Evolutionary conservation across 78 protist genomes (phyloP).

Genomic region (Dictyostelium brefeldianum): DNA sequence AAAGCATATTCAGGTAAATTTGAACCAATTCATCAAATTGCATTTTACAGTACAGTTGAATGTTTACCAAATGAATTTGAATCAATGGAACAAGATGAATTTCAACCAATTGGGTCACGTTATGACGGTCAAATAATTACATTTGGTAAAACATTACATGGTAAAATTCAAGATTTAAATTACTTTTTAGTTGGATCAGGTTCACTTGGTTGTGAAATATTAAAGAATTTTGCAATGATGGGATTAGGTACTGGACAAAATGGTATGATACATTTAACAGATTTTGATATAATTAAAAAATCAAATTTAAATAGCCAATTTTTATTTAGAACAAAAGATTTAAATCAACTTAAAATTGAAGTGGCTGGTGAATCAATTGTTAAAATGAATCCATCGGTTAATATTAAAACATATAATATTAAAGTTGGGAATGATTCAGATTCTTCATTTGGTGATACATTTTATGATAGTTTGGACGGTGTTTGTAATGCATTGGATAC

Average conservation of each 20-base stretch:
- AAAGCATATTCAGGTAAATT: constrained; percentile 98
- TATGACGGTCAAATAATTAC: constrained; percentile 95
- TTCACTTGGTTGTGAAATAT: constrained; percentile 99
- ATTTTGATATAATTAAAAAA: constrained; percentile 98
- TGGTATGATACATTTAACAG: constrained; percentile 93
- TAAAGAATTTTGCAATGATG: constrained; percentile 96
- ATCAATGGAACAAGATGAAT: constrained; percentile 30
- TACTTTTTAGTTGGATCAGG: constrained; percentile 99
- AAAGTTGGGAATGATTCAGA: constrained; percentile 97
- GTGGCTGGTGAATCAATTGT: constrained; percentile 94
- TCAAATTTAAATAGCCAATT: constrained; percentile 98
- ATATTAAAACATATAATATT: constrained; percentile 80
- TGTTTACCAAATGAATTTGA: constrained; percentile 81
- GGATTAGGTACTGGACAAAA: constrained; percentile 92
- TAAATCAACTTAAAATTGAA: constrained; percentile 92
- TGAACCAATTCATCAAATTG: constrained; percentile 93
- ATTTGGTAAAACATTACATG: constrained; percentile 89
- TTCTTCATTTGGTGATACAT: constrained; percentile 91
- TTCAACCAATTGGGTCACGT: constrained; percentile 84
- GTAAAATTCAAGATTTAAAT: constrained; percentile 39
- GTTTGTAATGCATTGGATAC: constrained; percentile 98
- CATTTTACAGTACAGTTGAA: constrained; percentile 93
- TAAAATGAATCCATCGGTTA: constrained; percentile 94
- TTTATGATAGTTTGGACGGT: constrained; percentile 91
- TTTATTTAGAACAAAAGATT: constrained; percentile 94